phyloP scores from a whole-genome alignment of 768 basidiomycete species.

The Boletus tylopilopsis region DNA sequence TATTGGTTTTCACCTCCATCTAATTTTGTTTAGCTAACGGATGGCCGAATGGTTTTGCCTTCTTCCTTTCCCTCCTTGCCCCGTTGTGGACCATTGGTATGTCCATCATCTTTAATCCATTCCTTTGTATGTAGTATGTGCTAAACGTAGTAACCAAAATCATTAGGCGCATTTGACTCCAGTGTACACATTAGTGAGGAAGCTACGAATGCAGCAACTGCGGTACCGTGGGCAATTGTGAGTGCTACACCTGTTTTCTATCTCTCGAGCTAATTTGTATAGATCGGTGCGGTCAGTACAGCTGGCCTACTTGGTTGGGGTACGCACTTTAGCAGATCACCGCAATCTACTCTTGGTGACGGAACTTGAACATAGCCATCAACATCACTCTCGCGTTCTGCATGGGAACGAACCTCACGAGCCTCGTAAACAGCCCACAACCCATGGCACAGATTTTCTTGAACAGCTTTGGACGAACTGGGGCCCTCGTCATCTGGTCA shows the following conservation, averaged over 20 bases:
- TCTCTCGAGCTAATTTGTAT: not conserved
- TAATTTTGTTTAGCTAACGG: slow-evolving; percentile 30
- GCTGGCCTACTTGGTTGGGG: slow-evolving; percentile 48
- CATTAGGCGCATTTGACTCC: slow-evolving; percentile 42
- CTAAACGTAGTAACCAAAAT: slow-evolving; percentile 47
- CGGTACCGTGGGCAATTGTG: slow-evolving; percentile 58
- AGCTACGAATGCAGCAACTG: slow-evolving; percentile 49
- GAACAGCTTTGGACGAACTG: slow-evolving; percentile 40
- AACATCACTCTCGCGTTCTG: slow-evolving; percentile 54
- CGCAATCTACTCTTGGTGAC: not conserved
- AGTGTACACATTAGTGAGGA: slow-evolving; percentile 54
- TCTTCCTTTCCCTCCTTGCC: slow-evolving; percentile 46
- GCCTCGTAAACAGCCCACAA: slow-evolving; percentile 38
- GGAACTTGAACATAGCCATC: slow-evolving; percentile 31
- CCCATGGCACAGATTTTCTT: slow-evolving; percentile 46
- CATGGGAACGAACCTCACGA: slow-evolving; percentile 52
- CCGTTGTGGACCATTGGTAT: slow-evolving; percentile 46
- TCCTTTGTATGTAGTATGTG: slow-evolving; percentile 14
- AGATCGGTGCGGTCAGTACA: slow-evolving; percentile 38
- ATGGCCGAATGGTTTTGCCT: slow-evolving; percentile 48
- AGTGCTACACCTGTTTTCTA: not conserved
- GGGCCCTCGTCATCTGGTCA: slow-evolving; percentile 49
- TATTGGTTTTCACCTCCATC: not conserved
- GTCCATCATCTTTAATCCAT: not conserved
- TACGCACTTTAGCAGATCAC: slow-evolving; percentile 18